Evolutionary conservation across 2,329 filamentous ascomycete genomes (phyloP).

Genomic region (Penicillium aurantiogriseum): DNA sequence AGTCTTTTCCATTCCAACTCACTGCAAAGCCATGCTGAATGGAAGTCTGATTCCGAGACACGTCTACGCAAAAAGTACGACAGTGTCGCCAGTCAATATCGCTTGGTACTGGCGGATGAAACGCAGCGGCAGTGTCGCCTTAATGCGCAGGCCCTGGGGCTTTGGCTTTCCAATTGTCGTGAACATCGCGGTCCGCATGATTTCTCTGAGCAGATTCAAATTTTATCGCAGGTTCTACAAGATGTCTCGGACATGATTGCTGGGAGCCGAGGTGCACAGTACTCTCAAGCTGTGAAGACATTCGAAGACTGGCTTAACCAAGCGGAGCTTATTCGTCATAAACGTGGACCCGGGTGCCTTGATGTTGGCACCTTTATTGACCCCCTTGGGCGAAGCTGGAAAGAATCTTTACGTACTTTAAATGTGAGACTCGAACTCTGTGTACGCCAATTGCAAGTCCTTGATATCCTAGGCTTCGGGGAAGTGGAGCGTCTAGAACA

Average conservation of each 20-base stretch:
- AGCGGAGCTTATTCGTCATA: conserved; percentile 28
- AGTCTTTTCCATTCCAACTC: conserved; percentile 39
- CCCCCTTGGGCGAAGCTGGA: conserved; percentile 36
- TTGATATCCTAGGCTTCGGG: conserved; percentile 36
- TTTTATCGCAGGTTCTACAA: conserved; percentile 41
- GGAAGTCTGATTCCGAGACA: conserved; percentile 32
- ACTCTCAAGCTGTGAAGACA: conserved; percentile 27
- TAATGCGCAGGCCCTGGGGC: conserved; percentile 37
- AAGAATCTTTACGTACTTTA: conserved; percentile 32
- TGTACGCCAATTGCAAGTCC: conserved; percentile 35
- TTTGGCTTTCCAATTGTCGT: conserved; percentile 35
- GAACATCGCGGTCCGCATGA: conserved; percentile 28
- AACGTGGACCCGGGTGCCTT: conserved; percentile 6
- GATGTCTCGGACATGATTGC: conserved; percentile 36
- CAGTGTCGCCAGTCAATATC: conserved; percentile 37
- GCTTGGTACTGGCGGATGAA: conserved; percentile 32
- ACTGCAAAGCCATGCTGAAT: conserved; percentile 30
- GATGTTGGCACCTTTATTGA: conserved; percentile 34
- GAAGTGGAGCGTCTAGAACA: conserved; percentile 24
- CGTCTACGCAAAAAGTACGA: conserved; percentile 37
- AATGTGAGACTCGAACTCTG: conserved; percentile 36
- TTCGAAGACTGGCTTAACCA: conserved; percentile 41
- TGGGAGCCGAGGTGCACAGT: conserved; percentile 27
- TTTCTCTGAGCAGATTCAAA: conserved; percentile 40
- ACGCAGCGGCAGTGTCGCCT: conserved; percentile 31